These are phyloP conservation scores for Aspergillus japonicus DNA, from an alignment of 2,329 filamentous ascomycete species.

Conservation along the genomic window DNA sequence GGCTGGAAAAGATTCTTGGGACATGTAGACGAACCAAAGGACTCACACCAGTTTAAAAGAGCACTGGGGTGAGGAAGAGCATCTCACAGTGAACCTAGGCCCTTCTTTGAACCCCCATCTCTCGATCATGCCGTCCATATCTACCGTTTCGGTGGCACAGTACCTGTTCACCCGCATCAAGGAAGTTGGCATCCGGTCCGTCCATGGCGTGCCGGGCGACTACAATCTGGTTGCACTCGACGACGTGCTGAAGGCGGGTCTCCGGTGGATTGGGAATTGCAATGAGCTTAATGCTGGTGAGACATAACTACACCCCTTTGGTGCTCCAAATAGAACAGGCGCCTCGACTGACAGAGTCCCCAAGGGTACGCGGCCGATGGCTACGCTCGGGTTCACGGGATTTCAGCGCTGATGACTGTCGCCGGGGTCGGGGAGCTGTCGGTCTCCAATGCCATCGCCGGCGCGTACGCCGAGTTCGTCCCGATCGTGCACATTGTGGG, in stretches of 20 bases:
- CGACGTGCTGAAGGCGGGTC: constrained; percentile 58
- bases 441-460: constrained; percentile 70
- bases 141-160: not conserved
- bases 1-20: no score
- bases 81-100: no score
- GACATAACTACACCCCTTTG: no score
- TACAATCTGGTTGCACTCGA: constrained; percentile 70
- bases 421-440: constrained; percentile 65
- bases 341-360: no score
- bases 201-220: constrained; percentile 68
- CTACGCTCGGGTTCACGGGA: constrained; percentile 32
- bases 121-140: not conserved
- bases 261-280: constrained; percentile 66
- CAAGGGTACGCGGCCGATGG: constrained; percentile 38
- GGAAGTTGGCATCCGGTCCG: constrained; percentile 62
- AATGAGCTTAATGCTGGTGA: constrained; percentile 68
- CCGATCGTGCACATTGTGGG: constrained; percentile 65
- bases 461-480: constrained; percentile 69
- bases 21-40: no score
- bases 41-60: no score
- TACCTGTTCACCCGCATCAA: constrained; percentile 66
- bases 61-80: no score
- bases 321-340: no score
- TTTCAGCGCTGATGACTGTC: constrained; percentile 27
- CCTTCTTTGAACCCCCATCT: no score